These are phyloP conservation scores for Elaeagnus macrophylla DNA, from an alignment of 306 rosid species.

Conservation along the genomic window DNA sequence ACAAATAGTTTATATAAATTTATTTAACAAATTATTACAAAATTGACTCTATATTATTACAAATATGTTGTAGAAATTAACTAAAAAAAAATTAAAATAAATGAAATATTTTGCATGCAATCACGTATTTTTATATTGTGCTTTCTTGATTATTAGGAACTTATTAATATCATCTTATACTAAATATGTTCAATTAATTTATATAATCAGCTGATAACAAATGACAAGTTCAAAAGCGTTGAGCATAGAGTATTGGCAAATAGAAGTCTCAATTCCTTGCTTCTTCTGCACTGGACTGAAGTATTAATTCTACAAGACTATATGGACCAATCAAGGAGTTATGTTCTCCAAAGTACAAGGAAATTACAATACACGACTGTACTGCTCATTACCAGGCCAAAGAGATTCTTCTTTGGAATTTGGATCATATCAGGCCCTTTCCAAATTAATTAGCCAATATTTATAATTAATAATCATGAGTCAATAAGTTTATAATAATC, in stretches of 20 bases:
- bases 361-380: slow-evolving; percentile 8
- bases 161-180: not conserved
- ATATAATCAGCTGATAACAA: slow-evolving; percentile 25
- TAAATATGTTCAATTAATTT: not conserved
- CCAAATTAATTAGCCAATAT: too few species aligned
- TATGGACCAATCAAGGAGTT: not conserved
- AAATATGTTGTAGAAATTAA: too few species aligned
- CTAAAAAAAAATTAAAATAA: too few species aligned
- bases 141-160: too few species aligned
- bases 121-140: too few species aligned
- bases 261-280: not conserved
- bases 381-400: not conserved
- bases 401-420: not conserved
- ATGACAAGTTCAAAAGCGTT: slow-evolving; percentile 39
- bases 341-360: slow-evolving; percentile 10
- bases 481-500: too few species aligned
- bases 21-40: too few species aligned
- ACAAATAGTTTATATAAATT: too few species aligned
- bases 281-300: not conserved
- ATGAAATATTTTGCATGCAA: too few species aligned
- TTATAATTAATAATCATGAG: too few species aligned
- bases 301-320: slow-evolving; percentile 10
- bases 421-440: not conserved
- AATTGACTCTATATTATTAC: too few species aligned
- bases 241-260: slow-evolving; percentile 28